Percentiles rank a stretch among this genome's conserved stretches.
Evolutionary conservation across 805 yeast species (phyloP).

Genomic region (Schizosaccharomyces osmophilus): DNA sequence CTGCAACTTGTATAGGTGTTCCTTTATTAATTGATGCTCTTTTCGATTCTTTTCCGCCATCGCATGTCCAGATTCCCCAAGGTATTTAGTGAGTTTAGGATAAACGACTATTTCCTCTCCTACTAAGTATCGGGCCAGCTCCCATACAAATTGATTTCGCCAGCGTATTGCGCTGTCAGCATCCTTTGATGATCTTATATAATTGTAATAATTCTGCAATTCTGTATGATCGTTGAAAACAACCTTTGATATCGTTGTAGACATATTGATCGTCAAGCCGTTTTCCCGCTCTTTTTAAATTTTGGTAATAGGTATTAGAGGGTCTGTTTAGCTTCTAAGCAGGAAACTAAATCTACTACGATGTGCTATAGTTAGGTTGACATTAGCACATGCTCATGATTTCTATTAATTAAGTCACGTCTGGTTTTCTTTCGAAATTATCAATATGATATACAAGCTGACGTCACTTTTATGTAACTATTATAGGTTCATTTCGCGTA

Average conservation of each 20-base stretch:
- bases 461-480: no score
- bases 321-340: no score
- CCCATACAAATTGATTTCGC: slow-evolving; percentile 2
- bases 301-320: no score
- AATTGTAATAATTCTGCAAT: not conserved
- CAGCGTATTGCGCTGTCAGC: slow-evolving; percentile 1
- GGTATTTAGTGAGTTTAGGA: slow-evolving; percentile 3
- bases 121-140: slow-evolving; percentile 2
- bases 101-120: slow-evolving; percentile 4
- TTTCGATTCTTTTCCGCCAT: slow-evolving; percentile 2
- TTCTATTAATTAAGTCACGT: no score
- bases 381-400: no score
- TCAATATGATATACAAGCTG: no score
- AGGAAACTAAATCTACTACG: no score
- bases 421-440: no score
- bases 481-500: no score
- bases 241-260: not conserved
- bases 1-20: slow-evolving; percentile 1
- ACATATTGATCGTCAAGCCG: not conserved
- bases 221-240: not conserved
- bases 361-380: no score
- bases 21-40: slow-evolving; percentile 1
- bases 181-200: not conserved
- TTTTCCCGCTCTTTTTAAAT: no score
- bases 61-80: not conserved